phyloP scores from a whole-genome alignment of 345 rosid species.

The Brassica nigra region DNA sequence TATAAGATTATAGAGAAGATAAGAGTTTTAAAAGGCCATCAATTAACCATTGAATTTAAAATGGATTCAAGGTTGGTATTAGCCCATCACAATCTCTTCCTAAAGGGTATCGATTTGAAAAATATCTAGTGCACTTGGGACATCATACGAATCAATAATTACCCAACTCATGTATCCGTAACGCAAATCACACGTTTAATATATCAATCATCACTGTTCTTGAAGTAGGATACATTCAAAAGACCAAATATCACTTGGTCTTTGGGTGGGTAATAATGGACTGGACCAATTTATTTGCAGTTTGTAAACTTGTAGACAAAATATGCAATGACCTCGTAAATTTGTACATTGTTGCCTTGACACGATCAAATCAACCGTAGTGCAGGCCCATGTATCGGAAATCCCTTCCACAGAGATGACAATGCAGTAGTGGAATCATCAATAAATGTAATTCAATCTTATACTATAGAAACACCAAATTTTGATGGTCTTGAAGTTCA shows the following conservation, averaged over 20 bases:
- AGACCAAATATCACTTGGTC: background rate
- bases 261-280: background rate
- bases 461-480: conserved; percentile 15
- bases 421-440: background rate
- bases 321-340: background rate
- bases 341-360: background rate
- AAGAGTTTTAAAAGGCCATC: background rate
- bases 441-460: background rate
- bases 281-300: background rate
- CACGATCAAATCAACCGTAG: background rate
- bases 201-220: background rate
- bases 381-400: background rate
- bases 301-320: background rate
- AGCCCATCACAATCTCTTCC: background rate
- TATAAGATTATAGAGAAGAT: conserved; percentile 12
- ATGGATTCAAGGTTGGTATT: background rate
- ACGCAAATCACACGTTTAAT: background rate
- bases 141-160: background rate
- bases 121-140: background rate
- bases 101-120: background rate
- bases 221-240: background rate
- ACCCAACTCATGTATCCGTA: background rate
- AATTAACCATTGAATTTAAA: background rate
- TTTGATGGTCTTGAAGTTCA: background rate
- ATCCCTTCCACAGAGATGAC: background rate